Conservation (phyloP, 2,329 filamentous ascomycete genomes). For the Hirsutella rhossiliensis region DNA sequence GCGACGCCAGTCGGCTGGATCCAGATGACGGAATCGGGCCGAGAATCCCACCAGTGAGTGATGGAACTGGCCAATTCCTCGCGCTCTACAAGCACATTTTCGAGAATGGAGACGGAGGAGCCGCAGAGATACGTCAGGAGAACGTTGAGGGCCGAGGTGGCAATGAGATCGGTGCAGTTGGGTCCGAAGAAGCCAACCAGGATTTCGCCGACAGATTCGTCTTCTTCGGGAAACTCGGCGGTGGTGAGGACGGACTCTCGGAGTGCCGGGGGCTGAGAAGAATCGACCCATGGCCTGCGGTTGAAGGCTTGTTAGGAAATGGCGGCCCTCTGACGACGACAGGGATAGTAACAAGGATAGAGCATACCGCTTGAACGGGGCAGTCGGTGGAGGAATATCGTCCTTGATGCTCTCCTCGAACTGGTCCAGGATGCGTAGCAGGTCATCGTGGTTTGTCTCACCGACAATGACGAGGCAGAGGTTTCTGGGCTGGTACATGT, state of each 20-base stretch:
- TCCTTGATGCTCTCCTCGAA: conserved; percentile 83
- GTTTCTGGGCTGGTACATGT: conserved; percentile 98
- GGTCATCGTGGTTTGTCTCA: conserved; percentile 70
- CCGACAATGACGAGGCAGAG: conserved; percentile 86
- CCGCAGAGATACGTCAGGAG: conserved; percentile 80
- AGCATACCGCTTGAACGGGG: conserved; percentile 57
- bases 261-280: conserved; percentile 61
- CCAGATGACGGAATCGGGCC: conserved; percentile 74
- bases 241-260: conserved; percentile 61
- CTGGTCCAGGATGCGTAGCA: conserved; percentile 69
- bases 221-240: conserved; percentile 90
- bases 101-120: conserved; percentile 83
- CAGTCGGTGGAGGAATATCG: conserved; percentile 62
- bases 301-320: neutral
- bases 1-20: conserved; percentile 79
- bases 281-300: conserved; percentile 72
- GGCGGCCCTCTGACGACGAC: no score
- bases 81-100: conserved; percentile 85
- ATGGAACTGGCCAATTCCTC: conserved; percentile 86
- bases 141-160: conserved; percentile 63
- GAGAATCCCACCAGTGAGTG: conserved; percentile 64
- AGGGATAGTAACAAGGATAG: no score
- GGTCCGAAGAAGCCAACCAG: conserved; percentile 81
- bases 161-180: conserved; percentile 56
- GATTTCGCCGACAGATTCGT: conserved; percentile 86